These are phyloP conservation scores for Streptanthus diversifolius DNA, from an alignment of 345 rosid genomes.

Conservation along the genomic window DNA sequence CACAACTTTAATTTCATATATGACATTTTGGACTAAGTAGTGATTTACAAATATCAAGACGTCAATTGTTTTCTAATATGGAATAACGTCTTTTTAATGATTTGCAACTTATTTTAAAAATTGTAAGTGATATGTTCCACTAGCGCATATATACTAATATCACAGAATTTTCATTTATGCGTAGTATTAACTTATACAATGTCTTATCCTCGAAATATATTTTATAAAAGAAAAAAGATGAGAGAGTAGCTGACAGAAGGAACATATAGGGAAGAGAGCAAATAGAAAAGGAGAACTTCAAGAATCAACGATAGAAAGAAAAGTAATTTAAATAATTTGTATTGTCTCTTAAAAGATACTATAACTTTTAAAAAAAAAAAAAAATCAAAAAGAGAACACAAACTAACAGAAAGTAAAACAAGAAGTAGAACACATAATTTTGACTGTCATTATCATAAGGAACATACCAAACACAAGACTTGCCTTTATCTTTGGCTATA, in stretches of 20 bases:
- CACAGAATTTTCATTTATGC: not conserved
- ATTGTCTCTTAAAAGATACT: slow-evolving; percentile 17
- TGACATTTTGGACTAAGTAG: not conserved
- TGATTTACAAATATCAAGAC: not conserved
- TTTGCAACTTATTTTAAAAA: not conserved
- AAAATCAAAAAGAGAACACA: slow-evolving; percentile 7
- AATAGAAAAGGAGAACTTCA: slow-evolving; percentile 12
- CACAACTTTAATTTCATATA: not conserved
- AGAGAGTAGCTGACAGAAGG: slow-evolving; percentile 34
- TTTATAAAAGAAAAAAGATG: not conserved
- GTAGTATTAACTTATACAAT: not conserved
- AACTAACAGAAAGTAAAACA: slow-evolving; percentile 21
- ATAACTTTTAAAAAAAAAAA: not conserved
- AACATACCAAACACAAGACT: slow-evolving; percentile 29
- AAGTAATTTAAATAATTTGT: not conserved
- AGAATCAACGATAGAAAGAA: not conserved
- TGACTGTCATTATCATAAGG: slow-evolving; percentile 36
- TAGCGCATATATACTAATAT: not conserved
- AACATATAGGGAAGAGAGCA: slow-evolving; percentile 34
- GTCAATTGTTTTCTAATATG: not conserved
- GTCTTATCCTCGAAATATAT: not conserved
- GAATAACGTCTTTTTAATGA: not conserved
- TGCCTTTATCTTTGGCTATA: slow-evolving; percentile 24
- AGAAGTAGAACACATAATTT: slow-evolving; percentile 25
- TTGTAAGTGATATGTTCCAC: not conserved